These are phyloP conservation scores for Fusarium denticulatum DNA, from an alignment of 2,329 filamentous ascomycete genomes.

Conservation along the genomic window DNA sequence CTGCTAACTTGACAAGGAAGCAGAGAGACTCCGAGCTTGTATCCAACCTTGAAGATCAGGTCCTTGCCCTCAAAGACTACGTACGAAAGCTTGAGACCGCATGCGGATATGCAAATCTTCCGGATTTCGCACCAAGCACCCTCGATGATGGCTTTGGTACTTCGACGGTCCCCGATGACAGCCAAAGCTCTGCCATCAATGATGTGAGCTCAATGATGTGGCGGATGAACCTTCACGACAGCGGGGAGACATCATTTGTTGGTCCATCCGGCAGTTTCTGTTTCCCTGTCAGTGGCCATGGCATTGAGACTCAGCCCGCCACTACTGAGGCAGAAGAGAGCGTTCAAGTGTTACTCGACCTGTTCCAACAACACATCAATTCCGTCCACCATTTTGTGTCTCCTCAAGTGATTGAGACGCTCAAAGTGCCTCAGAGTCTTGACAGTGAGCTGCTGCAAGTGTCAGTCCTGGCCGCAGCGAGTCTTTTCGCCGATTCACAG, in stretches of 20 bases:
- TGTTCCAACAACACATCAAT: background rate
- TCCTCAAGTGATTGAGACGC: background rate
- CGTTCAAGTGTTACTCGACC: background rate
- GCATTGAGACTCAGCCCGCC: background rate
- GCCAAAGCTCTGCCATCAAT: background rate
- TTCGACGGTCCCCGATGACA: background rate
- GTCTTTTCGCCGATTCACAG: background rate
- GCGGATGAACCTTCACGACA: background rate
- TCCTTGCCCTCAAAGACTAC: background rate
- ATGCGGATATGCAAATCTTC: background rate
- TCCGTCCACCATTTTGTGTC: background rate
- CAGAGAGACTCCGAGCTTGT: background rate
- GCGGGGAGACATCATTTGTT: background rate
- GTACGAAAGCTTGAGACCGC: background rate
- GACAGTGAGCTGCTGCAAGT: background rate
- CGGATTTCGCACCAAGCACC: background rate
- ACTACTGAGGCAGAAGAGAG: background rate
- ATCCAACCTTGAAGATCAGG: background rate
- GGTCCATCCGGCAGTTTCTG: background rate
- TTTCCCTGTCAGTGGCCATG: background rate
- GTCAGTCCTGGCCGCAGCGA: background rate
- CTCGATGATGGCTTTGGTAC: background rate
- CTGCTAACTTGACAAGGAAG: background rate
- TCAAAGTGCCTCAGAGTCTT: background rate
- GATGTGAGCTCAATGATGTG: background rate